Evolutionary conservation across 2,329 filamentous ascomycete species (phyloP).

Genomic region (Calonectria ilicicola): DNA sequence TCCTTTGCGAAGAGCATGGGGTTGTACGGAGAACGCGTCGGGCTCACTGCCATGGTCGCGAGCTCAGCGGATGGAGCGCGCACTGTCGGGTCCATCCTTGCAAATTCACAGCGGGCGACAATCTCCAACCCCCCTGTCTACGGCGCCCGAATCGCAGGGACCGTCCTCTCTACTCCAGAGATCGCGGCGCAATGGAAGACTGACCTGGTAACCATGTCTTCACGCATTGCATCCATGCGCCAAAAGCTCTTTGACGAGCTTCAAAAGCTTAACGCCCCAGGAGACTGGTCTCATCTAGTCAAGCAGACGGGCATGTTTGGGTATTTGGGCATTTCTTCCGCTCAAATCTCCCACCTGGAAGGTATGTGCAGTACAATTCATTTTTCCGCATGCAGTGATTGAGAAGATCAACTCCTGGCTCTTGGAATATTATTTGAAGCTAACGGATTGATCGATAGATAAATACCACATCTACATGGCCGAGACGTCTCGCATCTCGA

Average conservation of each 20-base stretch:
- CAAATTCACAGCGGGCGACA: conserved; percentile 45
- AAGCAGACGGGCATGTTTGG: conserved; percentile 54
- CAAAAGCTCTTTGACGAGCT: conserved; percentile 47
- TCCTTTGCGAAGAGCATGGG: conserved; percentile 73
- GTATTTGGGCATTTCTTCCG: conserved; percentile 57
- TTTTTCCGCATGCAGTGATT: not conserved
- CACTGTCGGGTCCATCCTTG: conserved; percentile 43
- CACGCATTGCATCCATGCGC: conserved; percentile 49
- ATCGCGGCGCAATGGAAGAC: conserved; percentile 47
- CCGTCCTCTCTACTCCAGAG: conserved; percentile 43
- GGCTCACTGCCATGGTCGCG: conserved; percentile 45
- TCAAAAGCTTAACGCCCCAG: conserved; percentile 44
- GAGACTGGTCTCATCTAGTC: conserved; percentile 49
- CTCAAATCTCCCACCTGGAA: conserved; percentile 11
- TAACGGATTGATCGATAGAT: not conserved
- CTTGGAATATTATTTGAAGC: not conserved
- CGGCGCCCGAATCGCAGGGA: conserved; percentile 48
- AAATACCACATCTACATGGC: conserved; percentile 25
- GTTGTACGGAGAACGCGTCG: conserved; percentile 53
- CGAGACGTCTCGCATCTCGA: conserved; percentile 19
- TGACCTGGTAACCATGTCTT: conserved; percentile 51
- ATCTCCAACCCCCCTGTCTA: conserved; percentile 50
- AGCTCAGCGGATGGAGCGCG: conserved; percentile 26
- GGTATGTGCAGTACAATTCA: not conserved
- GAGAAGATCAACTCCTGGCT: not conserved